A percentile compares a stretch with the other conserved stretches of the same genome.
Evolutionary conservation across 208 protist species (phyloP).

Genomic region (Angomonas ambiguus): DNA sequence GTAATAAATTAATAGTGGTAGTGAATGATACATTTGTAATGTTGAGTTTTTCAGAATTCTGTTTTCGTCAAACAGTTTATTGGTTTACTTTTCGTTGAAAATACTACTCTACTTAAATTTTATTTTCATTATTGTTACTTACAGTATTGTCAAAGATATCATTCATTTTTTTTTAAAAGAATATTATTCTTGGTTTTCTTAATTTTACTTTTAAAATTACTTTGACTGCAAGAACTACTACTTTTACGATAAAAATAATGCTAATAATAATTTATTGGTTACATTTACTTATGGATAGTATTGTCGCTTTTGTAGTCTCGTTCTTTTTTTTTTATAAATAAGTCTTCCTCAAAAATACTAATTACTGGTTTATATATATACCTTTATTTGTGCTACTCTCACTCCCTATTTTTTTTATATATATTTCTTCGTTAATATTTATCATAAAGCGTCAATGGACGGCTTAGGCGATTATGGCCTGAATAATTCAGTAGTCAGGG

Average conservation of each 20-base stretch:
- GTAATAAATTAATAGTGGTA: too few relatives aligned
- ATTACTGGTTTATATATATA: slow-evolving; percentile 2
- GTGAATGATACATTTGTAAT: too few relatives aligned
- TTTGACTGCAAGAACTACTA: too few relatives aligned
- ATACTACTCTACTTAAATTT: not conserved
- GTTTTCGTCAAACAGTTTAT: not conserved
- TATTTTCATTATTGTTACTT: slow-evolving; percentile 12
- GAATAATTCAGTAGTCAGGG: not conserved
- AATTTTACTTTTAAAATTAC: too few relatives aligned
- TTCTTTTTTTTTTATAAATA: too few relatives aligned
- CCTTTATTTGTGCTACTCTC: too few relatives aligned
- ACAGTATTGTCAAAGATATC: not conserved
- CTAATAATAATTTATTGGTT: too few relatives aligned
- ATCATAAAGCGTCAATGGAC: not conserved
- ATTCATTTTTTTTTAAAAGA: not conserved
- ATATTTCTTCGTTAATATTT: not conserved
- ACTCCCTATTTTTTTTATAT: not conserved
- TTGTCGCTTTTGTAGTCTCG: too few relatives aligned
- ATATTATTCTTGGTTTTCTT: too few relatives aligned
- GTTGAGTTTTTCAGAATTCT: not conserved
- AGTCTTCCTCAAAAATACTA: too few relatives aligned
- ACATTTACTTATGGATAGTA: too few relatives aligned
- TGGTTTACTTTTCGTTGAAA: not conserved
- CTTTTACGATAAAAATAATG: too few relatives aligned
- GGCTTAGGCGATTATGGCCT: not conserved